Evolutionary conservation across 257 asterid genomes (phyloP).

Genomic region (Lycium ferocissimum): DNA sequence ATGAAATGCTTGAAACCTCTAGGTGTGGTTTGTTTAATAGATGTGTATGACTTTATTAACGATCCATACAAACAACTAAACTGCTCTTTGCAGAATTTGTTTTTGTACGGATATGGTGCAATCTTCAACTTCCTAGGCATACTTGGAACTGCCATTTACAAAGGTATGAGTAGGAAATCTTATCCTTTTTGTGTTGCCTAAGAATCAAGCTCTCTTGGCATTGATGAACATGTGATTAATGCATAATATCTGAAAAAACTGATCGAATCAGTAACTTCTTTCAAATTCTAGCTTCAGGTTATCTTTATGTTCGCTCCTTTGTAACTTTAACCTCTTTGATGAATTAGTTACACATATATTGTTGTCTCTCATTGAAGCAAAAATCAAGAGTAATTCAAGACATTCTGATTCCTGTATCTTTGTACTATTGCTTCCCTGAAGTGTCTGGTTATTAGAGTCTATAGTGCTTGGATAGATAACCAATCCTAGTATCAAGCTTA

Average conservation of each 20-base stretch:
- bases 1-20: neutral
- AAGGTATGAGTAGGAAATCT: conserved; percentile 56
- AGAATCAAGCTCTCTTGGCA: neutral
- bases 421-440: neutral
- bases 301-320: neutral
- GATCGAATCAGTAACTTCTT: conserved; percentile 11
- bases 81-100: conserved; percentile 76
- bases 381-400: neutral
- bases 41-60: conserved; percentile 9
- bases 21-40: neutral
- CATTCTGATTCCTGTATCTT: neutral
- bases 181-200: conserved; percentile 19
- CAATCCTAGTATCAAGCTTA: neutral
- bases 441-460: neutral
- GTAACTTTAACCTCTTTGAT: conserved; percentile 7
- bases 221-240: neutral
- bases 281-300: neutral
- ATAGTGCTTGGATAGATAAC: neutral
- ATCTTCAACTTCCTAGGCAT: conserved; percentile 94
- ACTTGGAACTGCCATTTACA: conserved; percentile 66
- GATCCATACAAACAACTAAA: conserved; percentile 22
- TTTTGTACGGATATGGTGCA: conserved; percentile 98
- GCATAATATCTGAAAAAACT: conserved; percentile 9
- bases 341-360: neutral
- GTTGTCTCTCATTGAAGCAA: conserved; percentile 3